These are phyloP conservation scores for Plenodomus lindquistii DNA, from an alignment of 2,329 filamentous ascomycete genomes.

Conservation along the genomic window DNA sequence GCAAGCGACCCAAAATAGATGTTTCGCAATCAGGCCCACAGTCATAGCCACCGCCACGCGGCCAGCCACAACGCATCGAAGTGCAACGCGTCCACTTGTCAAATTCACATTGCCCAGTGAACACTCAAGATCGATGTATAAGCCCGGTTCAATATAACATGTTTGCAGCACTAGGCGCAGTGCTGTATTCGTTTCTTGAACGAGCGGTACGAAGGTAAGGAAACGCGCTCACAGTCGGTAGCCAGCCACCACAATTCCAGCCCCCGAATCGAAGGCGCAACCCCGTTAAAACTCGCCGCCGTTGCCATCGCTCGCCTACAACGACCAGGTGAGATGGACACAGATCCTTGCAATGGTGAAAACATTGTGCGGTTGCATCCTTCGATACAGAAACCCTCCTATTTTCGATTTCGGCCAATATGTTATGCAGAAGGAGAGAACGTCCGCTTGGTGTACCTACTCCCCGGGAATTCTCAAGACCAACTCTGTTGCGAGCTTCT, in stretches of 20 bases:
- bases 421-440: background rate
- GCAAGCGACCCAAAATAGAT: background rate
- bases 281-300: background rate
- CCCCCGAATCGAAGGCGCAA: background rate
- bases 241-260: background rate
- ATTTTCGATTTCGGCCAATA: background rate
- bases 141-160: background rate
- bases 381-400: background rate
- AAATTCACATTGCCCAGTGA: background rate
- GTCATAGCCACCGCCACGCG: conserved; percentile 5
- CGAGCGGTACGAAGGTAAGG: background rate
- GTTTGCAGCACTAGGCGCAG: background rate
- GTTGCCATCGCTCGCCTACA: background rate
- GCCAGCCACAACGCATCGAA: background rate
- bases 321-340: background rate
- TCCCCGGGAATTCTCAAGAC: conserved; percentile 1
- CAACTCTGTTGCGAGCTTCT: conserved; percentile 5
- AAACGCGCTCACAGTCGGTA: background rate
- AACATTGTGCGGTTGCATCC: background rate
- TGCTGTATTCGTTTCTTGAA: background rate
- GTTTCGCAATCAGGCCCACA: background rate
- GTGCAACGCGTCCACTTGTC: background rate
- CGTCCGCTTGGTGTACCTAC: conserved; percentile 1
- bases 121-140: background rate
- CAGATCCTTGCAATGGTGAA: background rate